A percentile compares a stretch with the other conserved stretches of the same genome.
Conservation (phyloP, 306 rosid species). For the Citrullus colocynthis region DNA sequence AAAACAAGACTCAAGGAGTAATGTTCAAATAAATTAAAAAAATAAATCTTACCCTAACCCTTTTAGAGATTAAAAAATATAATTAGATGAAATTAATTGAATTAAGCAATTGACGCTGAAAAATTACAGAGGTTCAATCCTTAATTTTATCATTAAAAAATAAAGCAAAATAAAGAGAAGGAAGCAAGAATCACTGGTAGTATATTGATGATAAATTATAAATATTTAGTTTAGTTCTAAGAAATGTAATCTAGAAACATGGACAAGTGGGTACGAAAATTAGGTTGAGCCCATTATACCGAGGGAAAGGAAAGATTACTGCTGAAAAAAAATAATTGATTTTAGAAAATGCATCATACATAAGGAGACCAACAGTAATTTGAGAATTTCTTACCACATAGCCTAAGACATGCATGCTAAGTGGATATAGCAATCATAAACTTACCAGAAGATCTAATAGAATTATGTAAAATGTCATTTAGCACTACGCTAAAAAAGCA, state of each 20-base stretch:
- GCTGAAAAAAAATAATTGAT: background rate
- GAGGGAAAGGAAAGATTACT: background rate
- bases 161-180: background rate
- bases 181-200: background rate
- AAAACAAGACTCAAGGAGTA: background rate
- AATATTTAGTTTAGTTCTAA: background rate
- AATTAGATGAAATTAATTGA: background rate
- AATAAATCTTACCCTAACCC: background rate
- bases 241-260: background rate
- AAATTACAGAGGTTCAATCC: background rate
- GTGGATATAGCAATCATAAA: background rate
- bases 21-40: background rate
- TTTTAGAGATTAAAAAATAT: background rate
- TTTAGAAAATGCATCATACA: background rate
- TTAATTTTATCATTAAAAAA: background rate
- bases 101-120: background rate
- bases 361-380: too few relatives aligned
- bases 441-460: background rate
- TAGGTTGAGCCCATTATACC: background rate
- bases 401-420: background rate
- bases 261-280: background rate
- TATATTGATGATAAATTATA: background rate
- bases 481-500: background rate
- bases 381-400: background rate
- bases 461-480: background rate